Evolutionary conservation across 2,329 filamentous ascomycete genomes (phyloP), one percentile per base, ranked within the genome.

Genomic region (Aspergillus sp.): DNA sequence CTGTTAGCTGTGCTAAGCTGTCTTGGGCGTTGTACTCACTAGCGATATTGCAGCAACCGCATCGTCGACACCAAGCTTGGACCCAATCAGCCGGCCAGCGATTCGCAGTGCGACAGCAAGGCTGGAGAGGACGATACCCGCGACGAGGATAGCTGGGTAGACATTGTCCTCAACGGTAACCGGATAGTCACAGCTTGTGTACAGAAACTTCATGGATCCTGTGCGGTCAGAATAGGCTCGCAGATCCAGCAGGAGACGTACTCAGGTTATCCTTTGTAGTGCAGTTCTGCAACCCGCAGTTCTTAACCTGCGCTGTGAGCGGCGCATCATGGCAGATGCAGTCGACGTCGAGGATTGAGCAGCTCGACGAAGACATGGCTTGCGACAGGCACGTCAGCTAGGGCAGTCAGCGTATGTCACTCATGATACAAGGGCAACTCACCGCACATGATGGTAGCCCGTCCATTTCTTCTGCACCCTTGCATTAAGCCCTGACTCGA

Each of bases 381-480:
- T 43, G 15, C 5, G 5, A 43, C 13, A 42, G 39, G 24, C 53
- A 55, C 13, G 45, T 24, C 36, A 42, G 36, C 48, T 51, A 20
- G 17, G 15, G 9, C 6, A 2, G 17, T 48, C 30, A 48, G 45
- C 34, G 3, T 4, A 11, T 1, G 8, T 34, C 26, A 30, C 8
- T 30, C 26, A 13, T 2, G 6, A 6, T 3, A 34, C 3, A 13
- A n/a, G 5, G 0, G n/a, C 3, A 7, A 39, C 41, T 8, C 18
- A 53, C 51, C 51, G 30, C 32, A 24, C 51, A 53, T 5, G 51
- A 47, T n/a, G 51, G 42, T n/a, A 53, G 17, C 13, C 41, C 42
- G 12, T 38, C 51, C 51, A 53, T 53, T 24, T 18, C 11, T 30
- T 30, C 26, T 11, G 26, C 26, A 30, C 26, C n/a, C n/a, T n/a